These are phyloP conservation scores for Cercospora sp. DNA, from an alignment of 2,329 filamentous ascomycete species.

Conservation along the genomic window DNA sequence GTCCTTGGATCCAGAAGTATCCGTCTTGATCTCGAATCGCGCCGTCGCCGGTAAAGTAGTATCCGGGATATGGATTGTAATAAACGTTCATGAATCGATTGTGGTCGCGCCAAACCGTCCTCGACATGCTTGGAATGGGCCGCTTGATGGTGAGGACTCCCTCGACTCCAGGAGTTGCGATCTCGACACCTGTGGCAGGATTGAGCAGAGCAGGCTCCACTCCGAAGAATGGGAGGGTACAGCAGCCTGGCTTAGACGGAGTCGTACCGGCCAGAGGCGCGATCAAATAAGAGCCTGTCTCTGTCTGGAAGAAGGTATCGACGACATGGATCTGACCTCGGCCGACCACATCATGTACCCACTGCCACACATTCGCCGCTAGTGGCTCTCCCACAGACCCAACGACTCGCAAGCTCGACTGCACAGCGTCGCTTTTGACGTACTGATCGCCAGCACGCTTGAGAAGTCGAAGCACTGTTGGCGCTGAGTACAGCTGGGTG, in stretches of 20 bases:
- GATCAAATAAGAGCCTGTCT: background rate
- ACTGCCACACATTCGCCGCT: background rate
- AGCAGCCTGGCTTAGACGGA: background rate
- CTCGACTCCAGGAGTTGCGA: background rate
- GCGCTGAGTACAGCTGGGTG: background rate
- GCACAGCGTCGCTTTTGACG: background rate
- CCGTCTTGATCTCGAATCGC: conserved; percentile 47
- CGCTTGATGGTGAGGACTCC: background rate
- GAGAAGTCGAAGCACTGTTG: background rate
- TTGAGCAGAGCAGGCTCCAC: background rate
- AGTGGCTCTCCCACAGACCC: background rate
- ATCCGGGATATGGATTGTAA: background rate
- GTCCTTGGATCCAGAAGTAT: background rate
- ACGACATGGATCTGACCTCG: background rate
- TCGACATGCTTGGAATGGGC: background rate
- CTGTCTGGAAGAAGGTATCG: background rate
- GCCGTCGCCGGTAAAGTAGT: background rate
- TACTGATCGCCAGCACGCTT: background rate
- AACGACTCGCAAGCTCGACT: background rate
- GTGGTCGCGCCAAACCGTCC: background rate
- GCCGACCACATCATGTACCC: background rate
- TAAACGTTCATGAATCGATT: background rate
- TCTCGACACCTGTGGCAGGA: background rate
- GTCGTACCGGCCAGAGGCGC: background rate
- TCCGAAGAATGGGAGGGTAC: background rate